phyloP scores from a whole-genome alignment of 345 rosid species.

The Hirschfeldia incana region DNA sequence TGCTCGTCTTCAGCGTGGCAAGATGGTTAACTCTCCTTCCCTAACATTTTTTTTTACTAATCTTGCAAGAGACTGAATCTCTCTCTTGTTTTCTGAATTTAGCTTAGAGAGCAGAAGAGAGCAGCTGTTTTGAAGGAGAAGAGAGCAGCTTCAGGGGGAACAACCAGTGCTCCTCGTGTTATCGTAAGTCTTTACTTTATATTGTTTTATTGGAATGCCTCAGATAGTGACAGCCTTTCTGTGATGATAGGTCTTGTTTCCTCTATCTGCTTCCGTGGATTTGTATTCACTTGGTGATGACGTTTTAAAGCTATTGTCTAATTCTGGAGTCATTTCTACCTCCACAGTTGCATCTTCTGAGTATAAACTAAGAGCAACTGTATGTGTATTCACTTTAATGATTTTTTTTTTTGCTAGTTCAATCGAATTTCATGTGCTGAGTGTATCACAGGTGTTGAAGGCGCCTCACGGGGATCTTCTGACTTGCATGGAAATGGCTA shows the following conservation, averaged over 20 bases:
- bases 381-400: slow-evolving; percentile 37
- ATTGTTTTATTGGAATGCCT: too few species aligned
- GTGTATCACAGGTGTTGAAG: slow-evolving; percentile 55
- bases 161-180: slow-evolving; percentile 47
- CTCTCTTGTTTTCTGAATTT: neutral
- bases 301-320: slow-evolving; percentile 49
- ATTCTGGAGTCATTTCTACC: slow-evolving; percentile 38
- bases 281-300: slow-evolving; percentile 62
- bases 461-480: slow-evolving; percentile 83
- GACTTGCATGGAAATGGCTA: slow-evolving; percentile 92
- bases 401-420: neutral
- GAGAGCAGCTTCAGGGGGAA: slow-evolving; percentile 67
- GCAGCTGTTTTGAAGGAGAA: slow-evolving; percentile 76
- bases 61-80: neutral
- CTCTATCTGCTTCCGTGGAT: slow-evolving; percentile 66
- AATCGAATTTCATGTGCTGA: neutral
- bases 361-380: slow-evolving; percentile 73
- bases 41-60: neutral
- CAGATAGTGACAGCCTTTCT: too few species aligned
- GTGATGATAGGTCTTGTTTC: slow-evolving; percentile 61
- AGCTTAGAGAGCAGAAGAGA: slow-evolving; percentile 84
- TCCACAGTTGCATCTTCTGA: slow-evolving; percentile 67
- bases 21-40: slow-evolving; percentile 64
- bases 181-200: neutral
- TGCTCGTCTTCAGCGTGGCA: slow-evolving; percentile 74